Evolutionary conservation across 176 grass and related monocot species (phyloP), one percentile per base, ranked within the genome.

Genomic region (Zoysia pacifica): DNA sequence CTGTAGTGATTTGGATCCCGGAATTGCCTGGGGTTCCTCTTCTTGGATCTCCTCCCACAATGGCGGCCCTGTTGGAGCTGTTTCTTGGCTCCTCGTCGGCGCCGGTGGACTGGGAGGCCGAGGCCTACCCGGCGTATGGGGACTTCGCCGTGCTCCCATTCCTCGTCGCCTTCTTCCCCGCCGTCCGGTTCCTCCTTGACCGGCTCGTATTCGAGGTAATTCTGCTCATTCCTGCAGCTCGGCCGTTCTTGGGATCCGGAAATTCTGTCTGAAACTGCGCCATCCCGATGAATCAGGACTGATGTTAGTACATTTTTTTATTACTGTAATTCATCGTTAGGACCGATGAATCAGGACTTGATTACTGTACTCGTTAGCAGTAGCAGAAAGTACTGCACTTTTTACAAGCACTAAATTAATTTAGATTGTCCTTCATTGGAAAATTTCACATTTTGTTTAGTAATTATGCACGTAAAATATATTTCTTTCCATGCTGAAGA

Each of bases 151-250:
- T 85, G 19, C 94, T 97, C 53, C 94, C 94, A 4, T 85, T 97
- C 49, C 87, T 97, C 65, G 85, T 86, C 62, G 71, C 91, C 67
- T 97, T 94, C 94, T 97, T 97, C 85, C 91, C 85, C 13, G 84
- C 89, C 36, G 54, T 94, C 52, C 85, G 94, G 49, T 97, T 90
- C 87, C 84, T 97, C 82, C 91, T 97, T 51, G 94, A 94, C 87
- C 84, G 87, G 48, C 83, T 94, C 72, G 81, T 94, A 45, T 92
- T 97, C 79, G 89, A 97, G 91, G 94, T 97, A 83, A 76, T 50
- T 65, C 65, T 69, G 67, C 78, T 76, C 15, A 35, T 83, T 69
- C 51, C 5, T 8, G 18, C 16, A 1, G 47, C 62, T 42, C 4
- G 16, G 43, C 11, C 15, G 62, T 42, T 66, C 39, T 0, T 42